These are phyloP conservation scores for Pichia kluyveri DNA, from an alignment of 805 yeast species.

Conservation along the genomic window DNA sequence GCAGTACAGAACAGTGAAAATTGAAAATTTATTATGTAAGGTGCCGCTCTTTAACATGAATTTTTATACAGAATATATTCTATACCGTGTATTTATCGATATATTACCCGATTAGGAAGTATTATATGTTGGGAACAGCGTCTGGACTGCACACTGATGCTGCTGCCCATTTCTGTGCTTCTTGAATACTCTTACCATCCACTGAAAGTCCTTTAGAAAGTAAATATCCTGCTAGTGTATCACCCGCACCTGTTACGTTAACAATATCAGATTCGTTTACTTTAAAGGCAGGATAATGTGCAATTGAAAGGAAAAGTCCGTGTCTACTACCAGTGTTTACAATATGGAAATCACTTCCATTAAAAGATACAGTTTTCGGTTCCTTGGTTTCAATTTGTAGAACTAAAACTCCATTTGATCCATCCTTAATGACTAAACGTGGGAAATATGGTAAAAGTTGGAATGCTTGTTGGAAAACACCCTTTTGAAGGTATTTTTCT, in stretches of 20 bases:
- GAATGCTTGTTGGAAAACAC: conserved; percentile 56
- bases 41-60: neutral
- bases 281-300: conserved; percentile 39
- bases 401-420: conserved; percentile 51
- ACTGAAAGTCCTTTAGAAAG: conserved; percentile 24
- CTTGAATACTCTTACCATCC: neutral
- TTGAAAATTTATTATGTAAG: neutral
- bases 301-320: conserved; percentile 46
- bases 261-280: conserved; percentile 28
- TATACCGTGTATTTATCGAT: too few relatives aligned
- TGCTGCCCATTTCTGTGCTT: neutral
- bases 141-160: neutral
- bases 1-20: neutral
- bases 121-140: neutral
- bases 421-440: conserved; percentile 57
- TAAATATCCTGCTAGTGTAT: conserved; percentile 62
- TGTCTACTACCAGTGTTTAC: conserved; percentile 18
- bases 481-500: conserved; percentile 28
- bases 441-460: conserved; percentile 71
- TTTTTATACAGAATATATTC: too few relatives aligned
- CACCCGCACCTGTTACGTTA: conserved; percentile 88
- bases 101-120: neutral
- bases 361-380: neutral
- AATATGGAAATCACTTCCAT: neutral
- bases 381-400: conserved; percentile 21